Conservation (phyloP, 345 rosid species). For the Hypericum perforatum region DNA sequence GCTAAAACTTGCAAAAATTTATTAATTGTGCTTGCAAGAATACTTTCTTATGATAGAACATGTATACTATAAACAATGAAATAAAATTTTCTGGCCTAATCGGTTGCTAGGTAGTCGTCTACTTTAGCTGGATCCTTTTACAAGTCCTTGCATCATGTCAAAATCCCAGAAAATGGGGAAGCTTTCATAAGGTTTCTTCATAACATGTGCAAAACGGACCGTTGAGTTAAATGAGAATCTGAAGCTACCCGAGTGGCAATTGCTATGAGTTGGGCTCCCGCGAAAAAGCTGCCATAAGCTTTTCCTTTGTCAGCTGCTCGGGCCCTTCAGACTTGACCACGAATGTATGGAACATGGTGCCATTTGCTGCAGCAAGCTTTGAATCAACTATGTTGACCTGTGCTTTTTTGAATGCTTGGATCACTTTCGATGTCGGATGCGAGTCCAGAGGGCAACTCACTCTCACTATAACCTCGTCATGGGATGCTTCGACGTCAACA, state of each 20-base stretch:
- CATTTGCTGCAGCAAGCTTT: slow-evolving; percentile 50
- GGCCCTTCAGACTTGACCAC: slow-evolving; percentile 62
- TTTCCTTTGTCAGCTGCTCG: slow-evolving; percentile 76
- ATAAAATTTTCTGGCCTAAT: slow-evolving; percentile 38
- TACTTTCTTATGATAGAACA: slow-evolving; percentile 27
- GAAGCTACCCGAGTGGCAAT: slow-evolving; percentile 39
- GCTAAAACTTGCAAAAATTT: slow-evolving; percentile 20
- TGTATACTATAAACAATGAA: slow-evolving; percentile 45
- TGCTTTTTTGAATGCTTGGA: slow-evolving; percentile 66
- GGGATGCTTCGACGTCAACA: slow-evolving; percentile 48
- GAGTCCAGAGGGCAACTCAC: slow-evolving; percentile 68
- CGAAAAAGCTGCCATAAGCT: slow-evolving; percentile 55
- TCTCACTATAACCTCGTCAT: slow-evolving; percentile 57
- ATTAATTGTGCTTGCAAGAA: slow-evolving; percentile 35
- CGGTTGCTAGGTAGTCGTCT: slow-evolving; percentile 37
- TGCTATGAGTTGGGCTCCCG: slow-evolving; percentile 28
- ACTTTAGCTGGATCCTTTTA: slow-evolving; percentile 28
- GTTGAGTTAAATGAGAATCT: slow-evolving; percentile 16
- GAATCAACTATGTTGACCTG: slow-evolving; percentile 54
- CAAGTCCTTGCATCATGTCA: slow-evolving; percentile 21
- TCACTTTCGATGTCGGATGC: slow-evolving; percentile 70
- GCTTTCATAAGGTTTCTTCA: slow-evolving; percentile 31
- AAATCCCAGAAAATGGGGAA: slow-evolving; percentile 28
- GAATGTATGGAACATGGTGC: slow-evolving; percentile 59
- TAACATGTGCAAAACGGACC: slow-evolving; percentile 28